Conservation (phyloP, 352 stramenopile species). For the Pythium sukuiense region DNA sequence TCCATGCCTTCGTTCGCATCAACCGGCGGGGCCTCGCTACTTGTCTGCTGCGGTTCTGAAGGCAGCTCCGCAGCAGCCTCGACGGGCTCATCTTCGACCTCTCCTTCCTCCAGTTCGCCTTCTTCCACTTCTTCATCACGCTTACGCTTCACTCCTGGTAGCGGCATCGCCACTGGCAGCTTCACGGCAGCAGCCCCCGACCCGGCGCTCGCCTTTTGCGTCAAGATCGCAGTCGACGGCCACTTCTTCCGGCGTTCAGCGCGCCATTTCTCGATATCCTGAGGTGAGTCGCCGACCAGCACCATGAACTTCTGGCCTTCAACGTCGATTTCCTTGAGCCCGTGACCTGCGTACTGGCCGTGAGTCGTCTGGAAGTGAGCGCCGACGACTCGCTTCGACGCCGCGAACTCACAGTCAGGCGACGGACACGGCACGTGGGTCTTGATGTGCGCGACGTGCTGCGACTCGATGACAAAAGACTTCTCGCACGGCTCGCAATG, state of each 20-base stretch:
- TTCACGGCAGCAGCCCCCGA: not conserved
- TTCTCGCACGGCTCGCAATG: constrained; percentile 75
- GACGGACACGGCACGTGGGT: constrained; percentile 67
- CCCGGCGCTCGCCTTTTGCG: constrained; percentile 20
- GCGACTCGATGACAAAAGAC: constrained; percentile 64
- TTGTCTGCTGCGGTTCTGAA: not conserved
- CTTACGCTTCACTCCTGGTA: constrained; percentile 46
- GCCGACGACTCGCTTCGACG: constrained; percentile 74
- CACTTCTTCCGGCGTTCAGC: constrained; percentile 75
- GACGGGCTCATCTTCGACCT: constrained; percentile 64
- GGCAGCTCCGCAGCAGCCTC: constrained; percentile 23
- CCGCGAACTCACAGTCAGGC: constrained; percentile 62
- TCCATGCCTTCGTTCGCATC: constrained; percentile 3
- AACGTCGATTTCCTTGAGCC: constrained; percentile 81
- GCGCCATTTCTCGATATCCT: constrained; percentile 81
- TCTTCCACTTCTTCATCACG: constrained; percentile 33
- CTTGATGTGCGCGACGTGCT: constrained; percentile 67
- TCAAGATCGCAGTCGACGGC: constrained; percentile 31
- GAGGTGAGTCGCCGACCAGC: constrained; percentile 74
- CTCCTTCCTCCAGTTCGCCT: constrained; percentile 27
- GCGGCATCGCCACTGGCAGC: not conserved
- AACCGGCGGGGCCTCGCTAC: not conserved
- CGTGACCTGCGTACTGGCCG: constrained; percentile 64
- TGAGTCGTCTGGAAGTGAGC: constrained; percentile 70
- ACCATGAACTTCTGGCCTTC: constrained; percentile 88